A percentile compares a stretch with the other conserved stretches of the same genome.
phyloP scores from a whole-genome alignment of 805 yeast species.

The Lipomyces orientalis region DNA sequence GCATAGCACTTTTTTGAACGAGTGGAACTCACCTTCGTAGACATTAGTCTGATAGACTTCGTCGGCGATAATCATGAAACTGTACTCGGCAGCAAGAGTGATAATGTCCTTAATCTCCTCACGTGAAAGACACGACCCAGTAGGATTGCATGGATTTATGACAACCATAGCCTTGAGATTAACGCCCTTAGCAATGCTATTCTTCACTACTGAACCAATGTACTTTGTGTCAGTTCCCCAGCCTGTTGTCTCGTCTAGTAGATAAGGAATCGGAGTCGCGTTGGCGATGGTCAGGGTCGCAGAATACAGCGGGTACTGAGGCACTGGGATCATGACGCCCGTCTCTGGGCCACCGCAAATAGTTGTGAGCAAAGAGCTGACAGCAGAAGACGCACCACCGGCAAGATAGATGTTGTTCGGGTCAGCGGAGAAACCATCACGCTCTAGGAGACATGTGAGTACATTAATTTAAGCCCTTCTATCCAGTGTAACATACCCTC shows the following conservation, averaged over 20 bases:
- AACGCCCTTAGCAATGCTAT: conserved; percentile 58
- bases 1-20: conserved; percentile 80
- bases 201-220: conserved; percentile 59
- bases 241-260: conserved; percentile 73
- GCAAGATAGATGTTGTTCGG: conserved; percentile 82
- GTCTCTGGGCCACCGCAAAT: conserved; percentile 69
- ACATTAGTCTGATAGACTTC: conserved; percentile 97
- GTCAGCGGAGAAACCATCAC: conserved; percentile 76
- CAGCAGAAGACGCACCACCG: conserved; percentile 95
- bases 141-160: conserved; percentile 98
- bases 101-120: conserved; percentile 74
- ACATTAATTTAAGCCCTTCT: neutral
- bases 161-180: conserved; percentile 82
- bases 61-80: conserved; percentile 89
- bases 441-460: conserved; percentile 46
- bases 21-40: conserved; percentile 68
- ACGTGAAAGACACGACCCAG: conserved; percentile 79
- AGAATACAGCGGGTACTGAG: conserved; percentile 96
- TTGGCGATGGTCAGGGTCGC: conserved; percentile 89
- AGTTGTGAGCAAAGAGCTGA: conserved; percentile 74
- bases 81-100: conserved; percentile 80
- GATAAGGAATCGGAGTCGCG: conserved; percentile 85
- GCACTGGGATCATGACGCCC: conserved; percentile 90
- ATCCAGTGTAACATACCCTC: conserved; percentile 10
- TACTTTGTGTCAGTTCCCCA: conserved; percentile 84